Evolutionary conservation across 2,329 filamentous ascomycete genomes (phyloP).

Genomic region (Cryphonectria parasitica): DNA sequence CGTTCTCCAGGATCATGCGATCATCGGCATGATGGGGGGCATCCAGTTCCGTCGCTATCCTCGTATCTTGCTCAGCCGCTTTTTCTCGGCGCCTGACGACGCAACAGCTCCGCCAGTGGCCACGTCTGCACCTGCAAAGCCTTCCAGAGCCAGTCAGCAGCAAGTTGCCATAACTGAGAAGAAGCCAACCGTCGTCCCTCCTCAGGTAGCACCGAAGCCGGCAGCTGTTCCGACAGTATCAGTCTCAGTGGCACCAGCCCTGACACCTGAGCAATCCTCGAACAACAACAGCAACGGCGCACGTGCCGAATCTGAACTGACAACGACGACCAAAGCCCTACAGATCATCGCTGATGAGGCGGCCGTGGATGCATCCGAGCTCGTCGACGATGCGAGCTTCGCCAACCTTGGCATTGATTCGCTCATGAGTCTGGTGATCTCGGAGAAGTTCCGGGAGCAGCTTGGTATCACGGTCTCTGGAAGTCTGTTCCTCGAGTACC

Average conservation of each 20-base stretch:
- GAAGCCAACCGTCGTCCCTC: neutral
- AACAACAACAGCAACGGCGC: neutral
- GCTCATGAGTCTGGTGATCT: conserved; percentile 42
- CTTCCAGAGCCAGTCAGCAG: neutral
- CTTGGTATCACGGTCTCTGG: conserved; percentile 35
- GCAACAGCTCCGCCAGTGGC: conserved; percentile 1
- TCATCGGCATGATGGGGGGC: conserved; percentile 40
- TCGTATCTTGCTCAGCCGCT: conserved; percentile 42
- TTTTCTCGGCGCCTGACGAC: conserved; percentile 43
- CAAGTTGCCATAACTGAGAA: neutral
- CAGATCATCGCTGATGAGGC: conserved; percentile 57
- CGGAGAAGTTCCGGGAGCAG: conserved; percentile 40
- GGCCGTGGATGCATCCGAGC: conserved; percentile 57
- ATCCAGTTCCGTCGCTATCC: conserved; percentile 45
- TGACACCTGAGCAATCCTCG: neutral
- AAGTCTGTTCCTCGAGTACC: conserved; percentile 42
- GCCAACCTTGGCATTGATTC: conserved; percentile 43
- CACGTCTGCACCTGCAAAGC: neutral
- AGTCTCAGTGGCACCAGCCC: neutral
- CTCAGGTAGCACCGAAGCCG: neutral
- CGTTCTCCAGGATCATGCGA: conserved; percentile 33
- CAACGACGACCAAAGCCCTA: conserved; percentile 33
- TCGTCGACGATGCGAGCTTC: conserved; percentile 41
- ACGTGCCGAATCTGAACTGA: neutral
- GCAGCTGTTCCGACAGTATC: neutral